Evolutionary conservation across 2,329 filamentous ascomycete species (phyloP), one percentile per base, ranked within the genome.

Genomic region (Cladosporium halotolerans): DNA sequence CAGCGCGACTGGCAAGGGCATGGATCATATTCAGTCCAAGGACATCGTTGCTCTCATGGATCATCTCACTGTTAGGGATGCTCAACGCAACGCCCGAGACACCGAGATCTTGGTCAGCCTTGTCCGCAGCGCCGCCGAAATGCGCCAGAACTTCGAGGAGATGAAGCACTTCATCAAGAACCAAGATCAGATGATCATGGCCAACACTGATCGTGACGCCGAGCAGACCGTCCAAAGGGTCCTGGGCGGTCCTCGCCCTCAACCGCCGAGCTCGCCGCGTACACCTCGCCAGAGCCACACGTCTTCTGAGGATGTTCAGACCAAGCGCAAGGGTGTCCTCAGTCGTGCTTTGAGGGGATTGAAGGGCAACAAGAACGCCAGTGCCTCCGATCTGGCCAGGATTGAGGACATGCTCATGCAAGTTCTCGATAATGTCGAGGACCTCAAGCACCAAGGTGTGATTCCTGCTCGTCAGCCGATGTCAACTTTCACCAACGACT

Each of bases 1-100:
- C 67, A 84, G 88, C 55, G 81, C 91, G 3, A 95, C 88, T 1
- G 92, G 92, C 49, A 84, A 83, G 57, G 91, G 90, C 33, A 87
- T 96, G 49, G 91, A 97, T 60, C 81, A 86, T 45, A 97, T 99
- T 48, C 86, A 97, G 68, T 96, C 90, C 43, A 93, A 95, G 72
- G 93, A 99, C 66, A 95, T 99, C 63, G 87, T 99, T 58, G 89
- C 92, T 19, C 76, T 99, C 56, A 99, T 99, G 93, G 92, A 99
- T 67, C 93, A 99, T 70, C 84, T 99, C 58, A 97, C 95, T 68
- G 93, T 97, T 58, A 86, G 93, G 34, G 93, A 99, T 73, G 93
- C 92, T 39, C 92, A 97, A 72, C 85, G 93, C 55, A 97, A 93
- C 71, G 93, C 93, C 43, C 83, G 93, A 42, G 93, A 99, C 64